Base-by-base conservation (phyloP, 306 rosid genomes). In the Gleditsia sinensis region DNA sequence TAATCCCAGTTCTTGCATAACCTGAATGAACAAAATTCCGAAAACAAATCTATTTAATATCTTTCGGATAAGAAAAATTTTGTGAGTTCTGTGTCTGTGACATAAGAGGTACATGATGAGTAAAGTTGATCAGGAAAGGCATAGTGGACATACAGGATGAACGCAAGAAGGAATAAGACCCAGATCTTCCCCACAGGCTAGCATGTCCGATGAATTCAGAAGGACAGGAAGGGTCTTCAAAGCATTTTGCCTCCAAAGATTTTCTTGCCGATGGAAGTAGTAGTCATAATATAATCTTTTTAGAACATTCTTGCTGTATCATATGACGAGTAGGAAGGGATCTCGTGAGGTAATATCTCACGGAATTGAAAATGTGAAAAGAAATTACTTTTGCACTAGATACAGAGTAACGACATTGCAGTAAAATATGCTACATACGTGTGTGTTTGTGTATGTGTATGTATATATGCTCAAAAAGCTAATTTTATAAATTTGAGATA, bases 111-210 rank as follows among this genome's bases (percentile, higher is more conserved):
- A 71, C 46, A 53, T 62, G 36, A 46, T 23, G 46, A 50, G 17
- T 43, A 65, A 60, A 74, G 40, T 43, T 49, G 57, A 28, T 21
- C 13, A 63, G 78, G 55, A 76, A 75, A 39, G 16, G 54, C 49
- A 43, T 51, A 71, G 69, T 36, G 55, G 62, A 65, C 95, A 36
- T 88, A 94, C 99, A 65, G 99, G 97, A 89, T 91, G 94, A 66
- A 94, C 99, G 80, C 97, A 94, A 71, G 96, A 87, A 55, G 99
- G 96, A 88, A 94, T 90, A 40, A 94, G 89, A 27, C 99, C 99
- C 77, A 94, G 83, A 88, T 94, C 99, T 86, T 94, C 99, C 42
- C 99, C 99, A 63, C 97, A 92, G 34, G 96, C 85, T 69, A 94
- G 90, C 97, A 94, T 94, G 75, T 94, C 83, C 4, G 99, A 92